Conservation (phyloP, 2,329 filamentous ascomycete species). For the Purpureocillium lavendulum region DNA sequence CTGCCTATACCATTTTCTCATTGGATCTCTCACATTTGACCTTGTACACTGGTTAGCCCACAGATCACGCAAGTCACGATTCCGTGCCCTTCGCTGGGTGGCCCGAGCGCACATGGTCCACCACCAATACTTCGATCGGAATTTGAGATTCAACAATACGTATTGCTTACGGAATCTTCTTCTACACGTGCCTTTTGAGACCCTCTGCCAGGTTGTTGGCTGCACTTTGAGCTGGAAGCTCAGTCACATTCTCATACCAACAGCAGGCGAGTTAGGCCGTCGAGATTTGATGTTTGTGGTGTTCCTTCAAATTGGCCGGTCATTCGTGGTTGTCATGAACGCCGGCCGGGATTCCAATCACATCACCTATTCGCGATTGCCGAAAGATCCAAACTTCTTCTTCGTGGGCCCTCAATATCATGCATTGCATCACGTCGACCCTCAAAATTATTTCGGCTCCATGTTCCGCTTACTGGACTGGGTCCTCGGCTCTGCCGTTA, state of each 20-base stretch:
- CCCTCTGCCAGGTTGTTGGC: background rate
- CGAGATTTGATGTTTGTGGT: background rate
- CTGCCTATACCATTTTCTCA: background rate
- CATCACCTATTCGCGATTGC: slow-evolving; percentile 3
- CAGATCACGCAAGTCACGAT: background rate
- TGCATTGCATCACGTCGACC: slow-evolving; percentile 11
- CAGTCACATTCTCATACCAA: background rate
- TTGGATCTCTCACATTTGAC: background rate
- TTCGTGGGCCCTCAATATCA: slow-evolving; percentile 11
- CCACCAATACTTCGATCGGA: background rate
- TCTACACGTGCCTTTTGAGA: background rate
- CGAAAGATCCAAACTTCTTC: slow-evolving; percentile 6
- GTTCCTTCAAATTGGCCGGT: background rate
- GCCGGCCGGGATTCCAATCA: slow-evolving; percentile 9
- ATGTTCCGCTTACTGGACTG: slow-evolving; percentile 9
- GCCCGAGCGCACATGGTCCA: background rate
- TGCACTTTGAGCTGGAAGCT: background rate
- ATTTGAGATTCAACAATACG: background rate
- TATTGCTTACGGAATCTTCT: background rate
- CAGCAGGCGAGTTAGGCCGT: background rate
- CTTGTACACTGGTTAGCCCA: background rate
- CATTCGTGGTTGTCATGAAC: slow-evolving; percentile 6
- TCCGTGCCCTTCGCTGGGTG: background rate
- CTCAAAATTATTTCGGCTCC: slow-evolving; percentile 12
- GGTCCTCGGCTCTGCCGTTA: slow-evolving; percentile 8